phyloP scores from a whole-genome alignment of 805 yeast genomes.

The Brettanomyces sp. region DNA sequence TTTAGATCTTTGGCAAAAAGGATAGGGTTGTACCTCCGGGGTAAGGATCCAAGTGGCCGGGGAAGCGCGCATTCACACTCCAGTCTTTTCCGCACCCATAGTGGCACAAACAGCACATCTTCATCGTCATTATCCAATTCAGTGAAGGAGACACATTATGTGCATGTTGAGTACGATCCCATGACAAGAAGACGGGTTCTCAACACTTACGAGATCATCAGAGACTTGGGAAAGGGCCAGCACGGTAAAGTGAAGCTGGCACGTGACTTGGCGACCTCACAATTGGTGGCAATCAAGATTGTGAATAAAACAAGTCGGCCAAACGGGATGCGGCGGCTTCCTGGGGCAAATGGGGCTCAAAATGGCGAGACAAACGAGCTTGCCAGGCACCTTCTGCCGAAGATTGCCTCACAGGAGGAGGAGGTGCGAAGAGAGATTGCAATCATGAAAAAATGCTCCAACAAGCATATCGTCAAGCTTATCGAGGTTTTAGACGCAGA shows the following conservation, averaged over 20 bases:
- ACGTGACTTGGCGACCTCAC: slow-evolving; percentile 51
- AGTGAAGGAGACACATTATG: slow-evolving; percentile 78
- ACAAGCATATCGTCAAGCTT: slow-evolving; percentile 85
- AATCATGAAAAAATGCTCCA: slow-evolving; percentile 84
- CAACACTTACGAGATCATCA: slow-evolving; percentile 81
- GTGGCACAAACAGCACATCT: neutral
- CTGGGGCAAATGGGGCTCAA: neutral
- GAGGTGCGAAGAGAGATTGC: slow-evolving; percentile 82
- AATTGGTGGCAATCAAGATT: slow-evolving; percentile 85
- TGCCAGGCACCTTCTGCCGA: neutral
- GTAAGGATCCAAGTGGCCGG: too few species aligned
- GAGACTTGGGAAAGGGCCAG: slow-evolving; percentile 91
- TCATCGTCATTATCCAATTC: neutral
- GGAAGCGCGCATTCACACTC: too few species aligned
- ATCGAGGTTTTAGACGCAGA: slow-evolving; percentile 84
- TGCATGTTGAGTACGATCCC: slow-evolving; percentile 83
- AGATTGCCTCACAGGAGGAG: slow-evolving; percentile 40
- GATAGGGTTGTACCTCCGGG: too few species aligned
- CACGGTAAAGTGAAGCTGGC: slow-evolving; percentile 98
- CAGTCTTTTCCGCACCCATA: too few species aligned
- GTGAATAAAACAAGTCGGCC: slow-evolving; percentile 67
- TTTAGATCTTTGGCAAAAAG: too few species aligned
- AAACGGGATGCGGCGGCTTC: slow-evolving; percentile 32
- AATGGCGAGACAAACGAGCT: too few species aligned
- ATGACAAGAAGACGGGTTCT: slow-evolving; percentile 68